Conservation (phyloP, 805 yeast genomes). For the Wickerhamomyces ciferrii region DNA sequence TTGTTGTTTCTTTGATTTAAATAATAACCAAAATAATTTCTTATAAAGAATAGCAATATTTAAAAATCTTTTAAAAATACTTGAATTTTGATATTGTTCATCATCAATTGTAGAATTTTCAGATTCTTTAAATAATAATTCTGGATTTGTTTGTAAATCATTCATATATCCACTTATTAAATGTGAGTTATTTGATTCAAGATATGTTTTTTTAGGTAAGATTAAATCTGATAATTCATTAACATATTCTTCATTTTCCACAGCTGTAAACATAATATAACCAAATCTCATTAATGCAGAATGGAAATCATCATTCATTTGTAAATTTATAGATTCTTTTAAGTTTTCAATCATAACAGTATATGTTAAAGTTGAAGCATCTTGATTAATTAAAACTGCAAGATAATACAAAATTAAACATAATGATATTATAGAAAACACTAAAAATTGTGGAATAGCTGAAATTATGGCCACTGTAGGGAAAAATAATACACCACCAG, state of each 20-base stretch:
- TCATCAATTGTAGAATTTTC: not conserved
- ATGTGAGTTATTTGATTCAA: conserved; percentile 32
- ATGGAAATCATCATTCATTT: conserved; percentile 58
- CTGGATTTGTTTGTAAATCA: conserved; percentile 19
- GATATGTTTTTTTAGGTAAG: conserved; percentile 50
- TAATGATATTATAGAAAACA: conserved; percentile 40
- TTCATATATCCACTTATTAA: conserved; percentile 18
- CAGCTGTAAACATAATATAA: conserved; percentile 58
- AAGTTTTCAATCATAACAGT: conserved; percentile 30
- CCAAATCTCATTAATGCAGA: conserved; percentile 57
- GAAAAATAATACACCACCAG: conserved; percentile 38
- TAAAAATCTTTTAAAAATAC: not conserved
- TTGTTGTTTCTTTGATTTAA: not conserved
- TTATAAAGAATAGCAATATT: not conserved
- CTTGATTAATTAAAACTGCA: conserved; percentile 57
- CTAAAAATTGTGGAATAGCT: conserved; percentile 61
- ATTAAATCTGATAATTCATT: conserved; percentile 47
- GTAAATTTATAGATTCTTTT: conserved; percentile 32
- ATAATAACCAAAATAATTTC: not conserved
- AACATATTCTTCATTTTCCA: conserved; percentile 61
- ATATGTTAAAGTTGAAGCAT: conserved; percentile 23
- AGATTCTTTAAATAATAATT: not conserved
- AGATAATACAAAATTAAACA: conserved; percentile 49
- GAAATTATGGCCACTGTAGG: conserved; percentile 56
- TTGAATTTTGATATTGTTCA: not conserved